phyloP scores from a whole-genome alignment of 2,329 filamentous ascomycete species.

The Annulohypoxylon truncatum region DNA sequence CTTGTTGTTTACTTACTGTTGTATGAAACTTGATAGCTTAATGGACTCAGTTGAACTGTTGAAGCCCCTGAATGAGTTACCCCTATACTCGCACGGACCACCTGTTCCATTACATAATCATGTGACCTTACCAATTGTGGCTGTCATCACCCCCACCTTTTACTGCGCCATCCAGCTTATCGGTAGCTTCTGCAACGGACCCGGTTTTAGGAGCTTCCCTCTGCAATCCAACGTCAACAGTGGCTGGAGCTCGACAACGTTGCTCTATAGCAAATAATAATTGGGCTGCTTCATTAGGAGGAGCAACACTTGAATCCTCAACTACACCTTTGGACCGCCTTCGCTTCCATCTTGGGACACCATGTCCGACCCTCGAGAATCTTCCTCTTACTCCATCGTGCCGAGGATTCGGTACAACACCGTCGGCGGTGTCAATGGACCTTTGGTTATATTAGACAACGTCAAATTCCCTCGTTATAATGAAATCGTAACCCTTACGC shows the following conservation, averaged over 20 bases:
- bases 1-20: too few relatives aligned
- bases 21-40: too few relatives aligned
- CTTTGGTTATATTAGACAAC: constrained; percentile 97
- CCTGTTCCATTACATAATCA: background rate
- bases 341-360: constrained; percentile 15
- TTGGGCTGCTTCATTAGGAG: constrained; percentile 28
- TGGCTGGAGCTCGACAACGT: constrained; percentile 38
- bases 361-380: constrained; percentile 65
- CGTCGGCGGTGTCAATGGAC: constrained; percentile 96
- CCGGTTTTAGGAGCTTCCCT: constrained; percentile 34
- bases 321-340: constrained; percentile 22
- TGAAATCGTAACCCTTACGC: constrained; percentile 95
- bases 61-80: background rate
- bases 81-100: background rate
- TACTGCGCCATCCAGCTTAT: constrained; percentile 32
- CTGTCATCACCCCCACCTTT: constrained; percentile 27
- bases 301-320: constrained; percentile 18
- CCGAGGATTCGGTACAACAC: constrained; percentile 92
- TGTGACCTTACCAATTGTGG: constrained; percentile 23
- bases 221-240: constrained; percentile 37
- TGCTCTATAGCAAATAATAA: constrained; percentile 30
- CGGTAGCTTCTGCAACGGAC: constrained; percentile 28
- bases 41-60: too few relatives aligned
- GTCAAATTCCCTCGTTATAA: constrained; percentile 99
- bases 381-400: constrained; percentile 69